phyloP scores from a whole-genome alignment of 176 grass and related monocot genomes.

The Phyllostachys edulis region DNA sequence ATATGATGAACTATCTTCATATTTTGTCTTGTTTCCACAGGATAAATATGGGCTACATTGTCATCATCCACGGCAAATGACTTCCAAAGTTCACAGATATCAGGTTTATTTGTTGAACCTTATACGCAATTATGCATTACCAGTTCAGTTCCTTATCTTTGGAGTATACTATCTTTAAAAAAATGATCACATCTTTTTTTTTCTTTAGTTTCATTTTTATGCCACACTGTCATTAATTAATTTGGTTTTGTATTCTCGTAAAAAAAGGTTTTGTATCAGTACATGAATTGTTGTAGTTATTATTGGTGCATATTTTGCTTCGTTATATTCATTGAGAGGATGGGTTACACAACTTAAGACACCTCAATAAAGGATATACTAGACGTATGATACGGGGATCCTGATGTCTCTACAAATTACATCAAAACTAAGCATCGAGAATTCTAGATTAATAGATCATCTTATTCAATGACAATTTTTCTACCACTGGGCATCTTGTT shows the following conservation, averaged over 20 bases:
- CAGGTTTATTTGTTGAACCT: slow-evolving; percentile 56
- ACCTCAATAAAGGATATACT: not conserved
- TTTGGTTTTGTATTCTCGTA: not conserved
- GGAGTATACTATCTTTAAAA: not conserved
- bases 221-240: not conserved
- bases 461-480: not conserved
- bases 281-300: not conserved
- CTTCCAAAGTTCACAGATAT: slow-evolving; percentile 69
- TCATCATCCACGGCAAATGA: slow-evolving; percentile 56
- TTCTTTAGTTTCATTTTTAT: not conserved
- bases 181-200: not conserved
- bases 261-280: not conserved
- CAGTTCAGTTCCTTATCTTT: slow-evolving; percentile 6
- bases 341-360: not conserved
- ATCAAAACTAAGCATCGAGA: not conserved
- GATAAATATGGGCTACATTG: slow-evolving; percentile 69
- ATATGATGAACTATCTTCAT: not conserved
- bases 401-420: slow-evolving; percentile 4
- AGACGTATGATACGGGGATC: not conserved
- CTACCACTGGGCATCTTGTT: no score
- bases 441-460: not conserved
- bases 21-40: slow-evolving; percentile 36
- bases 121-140: not conserved
- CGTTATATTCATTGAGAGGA: not conserved
- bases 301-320: slow-evolving; percentile 5